phyloP scores from a whole-genome alignment of 2,329 filamentous ascomycete species.

The Ophiostoma sp. region DNA sequence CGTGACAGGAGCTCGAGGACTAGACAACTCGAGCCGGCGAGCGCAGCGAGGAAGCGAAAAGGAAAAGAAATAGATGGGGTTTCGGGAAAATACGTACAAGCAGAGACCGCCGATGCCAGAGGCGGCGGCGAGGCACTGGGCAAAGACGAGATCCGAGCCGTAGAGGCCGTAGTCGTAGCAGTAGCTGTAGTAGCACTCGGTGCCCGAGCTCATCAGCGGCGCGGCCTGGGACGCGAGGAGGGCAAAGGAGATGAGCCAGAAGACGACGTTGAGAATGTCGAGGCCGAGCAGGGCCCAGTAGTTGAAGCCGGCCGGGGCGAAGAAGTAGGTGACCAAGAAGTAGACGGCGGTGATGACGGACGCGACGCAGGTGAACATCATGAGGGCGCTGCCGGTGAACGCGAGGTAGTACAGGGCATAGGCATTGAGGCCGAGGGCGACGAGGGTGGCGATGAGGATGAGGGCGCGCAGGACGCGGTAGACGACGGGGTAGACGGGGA shows the following conservation, averaged over 20 bases:
- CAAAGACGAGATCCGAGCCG: conserved; percentile 24
- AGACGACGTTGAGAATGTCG: conserved; percentile 47
- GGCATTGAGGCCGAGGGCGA: conserved; percentile 44
- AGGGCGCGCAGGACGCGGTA: conserved; percentile 42
- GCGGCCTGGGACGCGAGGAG: conserved; percentile 38
- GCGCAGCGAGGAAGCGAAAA: conserved; percentile 4
- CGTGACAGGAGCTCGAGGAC: too few species aligned
- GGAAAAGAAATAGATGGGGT: too few species aligned
- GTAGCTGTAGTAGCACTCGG: conserved; percentile 29
- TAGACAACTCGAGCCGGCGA: neutral
- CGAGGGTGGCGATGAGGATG: conserved; percentile 43
- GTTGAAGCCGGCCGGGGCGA: conserved; percentile 43
- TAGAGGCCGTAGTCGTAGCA: conserved; percentile 22
- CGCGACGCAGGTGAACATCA: conserved; percentile 39
- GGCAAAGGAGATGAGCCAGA: conserved; percentile 47
- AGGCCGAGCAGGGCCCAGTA: conserved; percentile 49
- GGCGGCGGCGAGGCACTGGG: conserved; percentile 33
- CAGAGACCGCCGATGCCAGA: conserved; percentile 29
- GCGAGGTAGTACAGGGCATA: conserved; percentile 37
- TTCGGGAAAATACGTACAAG: conserved; percentile 36
- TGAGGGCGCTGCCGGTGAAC: conserved; percentile 36
- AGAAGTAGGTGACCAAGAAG: conserved; percentile 41
- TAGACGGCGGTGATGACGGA: conserved; percentile 45
- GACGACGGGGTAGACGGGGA: conserved; percentile 41
- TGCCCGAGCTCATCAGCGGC: conserved; percentile 26